Base-by-base conservation (phyloP, 345 rosid genomes). In the Diplotaxis tenuifolia region DNA sequence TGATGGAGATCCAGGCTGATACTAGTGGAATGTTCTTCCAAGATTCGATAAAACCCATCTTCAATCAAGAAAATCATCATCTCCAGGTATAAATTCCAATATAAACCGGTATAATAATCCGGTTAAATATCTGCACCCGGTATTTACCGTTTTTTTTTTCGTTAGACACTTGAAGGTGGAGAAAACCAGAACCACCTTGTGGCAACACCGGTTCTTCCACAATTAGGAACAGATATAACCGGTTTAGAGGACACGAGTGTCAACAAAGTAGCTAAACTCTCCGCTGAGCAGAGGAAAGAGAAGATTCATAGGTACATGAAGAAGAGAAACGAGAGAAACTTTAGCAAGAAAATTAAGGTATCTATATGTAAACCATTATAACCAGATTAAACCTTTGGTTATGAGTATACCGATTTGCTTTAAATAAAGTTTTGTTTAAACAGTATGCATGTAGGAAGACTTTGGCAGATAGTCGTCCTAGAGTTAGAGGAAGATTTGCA, bases 361-460 rank as follows among this genome's bases (percentile, higher is more conserved):
- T 52, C 23, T 67, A 0, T 52, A 9, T 42, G 72, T 61, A 40
- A n/a, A 50, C 64, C 31, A 70, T 31, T 20, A 27, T 36, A 61
- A 50, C 65, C 70, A 53, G 59, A 55, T 27, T 34, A 19, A 71
- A 65, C 62, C 32, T 45, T 63, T 50, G 31, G 61, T 69, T 70
- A 54, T 9, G 2, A 3, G 2, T 7, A 7, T 12, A 63, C 52
- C 52, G 28, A 7, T 53, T 0, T 60, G 9, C 4, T 70, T 0
- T 34, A 2, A 4, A 6, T 42, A 18, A 15, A 18, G 25, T 60
- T 60, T 28, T 60, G 45, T 60, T 60, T 18, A 5, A 18, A 32
- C 80, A 95, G 97, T 95, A 95, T 68, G 99, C 99, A 14, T 95
- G 99, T 82, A 83, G 99, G 69, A 95, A 95, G 83, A 92, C 96